Evolutionary conservation across 2,329 filamentous ascomycete species (phyloP).

Genomic region (Fonsecaea multimorphosa): DNA sequence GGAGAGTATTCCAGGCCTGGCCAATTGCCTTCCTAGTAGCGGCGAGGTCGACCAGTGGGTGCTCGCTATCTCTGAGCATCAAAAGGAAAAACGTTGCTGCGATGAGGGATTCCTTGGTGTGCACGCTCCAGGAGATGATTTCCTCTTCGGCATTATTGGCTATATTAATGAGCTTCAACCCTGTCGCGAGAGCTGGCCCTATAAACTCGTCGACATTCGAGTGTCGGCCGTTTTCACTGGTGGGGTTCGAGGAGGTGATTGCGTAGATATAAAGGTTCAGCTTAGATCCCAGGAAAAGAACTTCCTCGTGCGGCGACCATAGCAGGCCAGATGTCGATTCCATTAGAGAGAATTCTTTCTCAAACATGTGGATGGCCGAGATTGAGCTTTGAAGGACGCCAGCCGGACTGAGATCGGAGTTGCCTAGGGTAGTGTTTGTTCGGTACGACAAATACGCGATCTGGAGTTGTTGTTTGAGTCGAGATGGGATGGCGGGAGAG

Average conservation of each 20-base stretch:
- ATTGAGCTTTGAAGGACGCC: slow-evolving; percentile 19
- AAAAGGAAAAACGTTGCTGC: slow-evolving; percentile 21
- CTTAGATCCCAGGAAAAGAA: slow-evolving; percentile 14
- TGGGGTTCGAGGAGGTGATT: slow-evolving; percentile 16
- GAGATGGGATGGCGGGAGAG: slow-evolving; percentile 4
- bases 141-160: slow-evolving; percentile 15
- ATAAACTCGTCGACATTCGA: slow-evolving; percentile 20
- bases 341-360: slow-evolving; percentile 19
- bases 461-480: slow-evolving; percentile 19
- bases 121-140: slow-evolving; percentile 22
- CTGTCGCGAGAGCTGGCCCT: slow-evolving; percentile 14
- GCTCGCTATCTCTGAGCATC: slow-evolving; percentile 18
- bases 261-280: slow-evolving; percentile 20
- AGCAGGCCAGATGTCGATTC: slow-evolving; percentile 18
- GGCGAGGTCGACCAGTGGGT: slow-evolving; percentile 19
- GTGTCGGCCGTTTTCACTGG: slow-evolving; percentile 14
- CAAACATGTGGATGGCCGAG: slow-evolving; percentile 21
- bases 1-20: slow-evolving; percentile 16
- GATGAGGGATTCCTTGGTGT: slow-evolving; percentile 20
- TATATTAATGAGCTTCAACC: slow-evolving; percentile 14
- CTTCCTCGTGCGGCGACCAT: slow-evolving; percentile 19
- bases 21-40: slow-evolving; percentile 17
- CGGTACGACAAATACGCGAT: slow-evolving; percentile 19
- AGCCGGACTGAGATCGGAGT: slow-evolving; percentile 19
- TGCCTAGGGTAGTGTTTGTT: slow-evolving; percentile 17